These are phyloP conservation scores for Aspergillus hiratsukae DNA, from an alignment of 2,329 filamentous ascomycete species.

Conservation along the genomic window DNA sequence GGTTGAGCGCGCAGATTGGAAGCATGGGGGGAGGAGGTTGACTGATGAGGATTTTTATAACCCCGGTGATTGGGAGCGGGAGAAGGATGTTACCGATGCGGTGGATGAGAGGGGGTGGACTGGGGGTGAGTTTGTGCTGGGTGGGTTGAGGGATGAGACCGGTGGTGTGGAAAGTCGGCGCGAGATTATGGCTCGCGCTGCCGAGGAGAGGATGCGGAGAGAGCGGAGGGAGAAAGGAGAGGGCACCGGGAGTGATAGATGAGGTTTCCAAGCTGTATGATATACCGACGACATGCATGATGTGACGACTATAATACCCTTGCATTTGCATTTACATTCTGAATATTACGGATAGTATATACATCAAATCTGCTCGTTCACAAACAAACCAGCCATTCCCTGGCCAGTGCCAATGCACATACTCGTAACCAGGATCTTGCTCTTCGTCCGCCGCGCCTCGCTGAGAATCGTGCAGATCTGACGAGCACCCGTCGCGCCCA, in stretches of 20 bases:
- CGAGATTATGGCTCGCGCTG: conserved; percentile 70
- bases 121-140: conserved; percentile 72
- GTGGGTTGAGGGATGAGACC: conserved; percentile 46
- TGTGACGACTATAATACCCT: neutral
- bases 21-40: conserved; percentile 61
- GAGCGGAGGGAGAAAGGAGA: conserved; percentile 38
- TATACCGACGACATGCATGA: neutral
- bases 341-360: neutral
- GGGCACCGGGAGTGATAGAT: conserved; percentile 23
- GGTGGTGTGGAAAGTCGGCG: conserved; percentile 57
- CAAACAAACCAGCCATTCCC: conserved; percentile 63
- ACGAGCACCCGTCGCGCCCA: conserved; percentile 82
- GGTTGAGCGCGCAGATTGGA: conserved; percentile 77
- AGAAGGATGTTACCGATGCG: conserved; percentile 44
- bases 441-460: conserved; percentile 76
- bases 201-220: conserved; percentile 61
- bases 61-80: conserved; percentile 51
- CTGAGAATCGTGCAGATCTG: conserved; percentile 89
- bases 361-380: conserved; percentile 55
- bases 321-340: neutral
- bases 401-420: conserved; percentile 75
- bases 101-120: conserved; percentile 73
- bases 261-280: neutral
- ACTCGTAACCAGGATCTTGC: conserved; percentile 85
- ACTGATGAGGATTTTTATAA: conserved; percentile 57